Evolutionary conservation across 2,329 filamentous ascomycete genomes (phyloP).

Genomic region (Aspergillus alliaceus): DNA sequence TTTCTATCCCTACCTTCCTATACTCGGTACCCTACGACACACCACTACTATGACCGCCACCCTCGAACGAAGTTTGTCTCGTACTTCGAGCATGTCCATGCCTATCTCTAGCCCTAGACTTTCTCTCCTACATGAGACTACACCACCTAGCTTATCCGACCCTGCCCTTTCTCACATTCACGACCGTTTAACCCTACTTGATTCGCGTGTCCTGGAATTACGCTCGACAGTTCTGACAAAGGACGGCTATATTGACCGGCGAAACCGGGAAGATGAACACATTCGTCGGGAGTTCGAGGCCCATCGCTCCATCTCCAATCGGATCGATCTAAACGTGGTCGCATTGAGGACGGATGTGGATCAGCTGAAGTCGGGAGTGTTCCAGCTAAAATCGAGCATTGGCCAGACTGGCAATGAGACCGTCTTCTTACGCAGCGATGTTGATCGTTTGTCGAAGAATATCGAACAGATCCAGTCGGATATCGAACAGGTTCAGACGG

Average conservation of each 20-base stretch:
- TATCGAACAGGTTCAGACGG: conserved; percentile 33
- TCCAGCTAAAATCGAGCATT: conserved; percentile 35
- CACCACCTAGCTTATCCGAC: conserved; percentile 35
- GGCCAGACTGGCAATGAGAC: conserved; percentile 34
- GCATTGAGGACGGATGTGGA: conserved; percentile 37
- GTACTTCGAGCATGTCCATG: conserved; percentile 39
- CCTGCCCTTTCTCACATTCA: conserved; percentile 37
- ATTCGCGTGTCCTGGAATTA: conserved; percentile 39
- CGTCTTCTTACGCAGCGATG: conserved; percentile 35
- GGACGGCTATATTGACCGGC: conserved; percentile 39
- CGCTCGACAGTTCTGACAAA: conserved; percentile 39
- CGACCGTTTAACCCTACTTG: conserved; percentile 40
- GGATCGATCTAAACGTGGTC: conserved; percentile 38
- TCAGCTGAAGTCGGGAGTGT: conserved; percentile 36
- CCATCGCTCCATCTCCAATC: conserved; percentile 33
- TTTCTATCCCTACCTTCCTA: not conserved
- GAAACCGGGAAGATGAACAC: conserved; percentile 41
- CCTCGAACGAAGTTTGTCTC: conserved; percentile 38
- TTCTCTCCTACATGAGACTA: conserved; percentile 34
- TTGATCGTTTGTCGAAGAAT: conserved; percentile 39
- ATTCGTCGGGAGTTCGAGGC: conserved; percentile 41
- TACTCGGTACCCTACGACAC: conserved; percentile 4
- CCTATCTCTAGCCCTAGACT: conserved; percentile 37
- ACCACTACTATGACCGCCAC: conserved; percentile 32
- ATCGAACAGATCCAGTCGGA: conserved; percentile 38